Evolutionary conservation across 441 rosid species (phyloP).

Genomic region (Brassica hybrid): DNA sequence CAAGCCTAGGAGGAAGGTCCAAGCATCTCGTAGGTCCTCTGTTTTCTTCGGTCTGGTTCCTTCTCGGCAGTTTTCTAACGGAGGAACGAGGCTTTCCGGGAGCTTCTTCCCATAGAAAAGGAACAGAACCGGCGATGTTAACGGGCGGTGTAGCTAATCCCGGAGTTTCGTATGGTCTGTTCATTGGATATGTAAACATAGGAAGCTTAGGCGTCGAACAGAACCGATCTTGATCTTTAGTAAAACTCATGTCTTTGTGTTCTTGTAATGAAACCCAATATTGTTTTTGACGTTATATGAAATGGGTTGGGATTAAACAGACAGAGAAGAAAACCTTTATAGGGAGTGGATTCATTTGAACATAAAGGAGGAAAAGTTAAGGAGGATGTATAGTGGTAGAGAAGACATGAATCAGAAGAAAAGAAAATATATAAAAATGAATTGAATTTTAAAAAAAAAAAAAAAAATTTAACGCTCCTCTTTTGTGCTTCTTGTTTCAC

Average conservation of each 20-base stretch:
- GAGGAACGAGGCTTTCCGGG: slow-evolving; percentile 74
- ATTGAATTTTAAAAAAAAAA: background rate
- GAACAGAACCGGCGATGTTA: slow-evolving; percentile 58
- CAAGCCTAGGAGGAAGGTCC: slow-evolving; percentile 69
- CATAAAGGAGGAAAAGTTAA: slow-evolving; percentile 36
- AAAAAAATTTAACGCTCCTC: slow-evolving; percentile 30
- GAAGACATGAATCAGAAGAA: slow-evolving; percentile 40
- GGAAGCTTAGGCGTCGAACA: slow-evolving; percentile 59
- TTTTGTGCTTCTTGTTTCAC: slow-evolving; percentile 37
- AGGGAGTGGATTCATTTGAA: slow-evolving; percentile 36
- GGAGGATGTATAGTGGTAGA: slow-evolving; percentile 35
- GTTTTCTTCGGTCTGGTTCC: slow-evolving; percentile 28
- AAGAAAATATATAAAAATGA: slow-evolving; percentile 13
- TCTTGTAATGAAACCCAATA: slow-evolving; percentile 17
- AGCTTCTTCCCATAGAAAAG: slow-evolving; percentile 88
- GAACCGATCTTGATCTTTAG: slow-evolving; percentile 31
- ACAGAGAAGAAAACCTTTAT: slow-evolving; percentile 15
- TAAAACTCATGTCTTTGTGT: slow-evolving; percentile 31
- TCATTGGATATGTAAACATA: slow-evolving; percentile 55
- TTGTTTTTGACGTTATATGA: slow-evolving; percentile 19
- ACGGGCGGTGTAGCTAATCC: slow-evolving; percentile 65
- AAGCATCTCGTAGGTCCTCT: slow-evolving; percentile 43
- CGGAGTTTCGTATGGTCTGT: slow-evolving; percentile 41
- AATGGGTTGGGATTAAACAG: slow-evolving; percentile 38
- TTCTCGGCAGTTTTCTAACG: background rate